Conservation (phyloP, 768 basidiomycete genomes). For the Royoungia palumana region DNA sequence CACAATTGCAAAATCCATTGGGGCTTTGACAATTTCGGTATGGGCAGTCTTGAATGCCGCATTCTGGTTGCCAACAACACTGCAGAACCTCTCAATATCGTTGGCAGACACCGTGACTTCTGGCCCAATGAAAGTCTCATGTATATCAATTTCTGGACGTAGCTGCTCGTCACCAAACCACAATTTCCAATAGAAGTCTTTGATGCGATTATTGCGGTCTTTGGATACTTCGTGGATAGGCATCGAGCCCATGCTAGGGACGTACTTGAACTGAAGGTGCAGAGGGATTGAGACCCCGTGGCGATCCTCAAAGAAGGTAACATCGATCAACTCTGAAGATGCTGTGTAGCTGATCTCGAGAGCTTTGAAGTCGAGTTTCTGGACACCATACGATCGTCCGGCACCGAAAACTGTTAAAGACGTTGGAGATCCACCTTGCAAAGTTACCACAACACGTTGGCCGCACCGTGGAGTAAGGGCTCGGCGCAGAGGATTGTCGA, state of each 20-base stretch:
- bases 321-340: conserved; percentile 53
- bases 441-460: conserved; percentile 71
- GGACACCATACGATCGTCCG: conserved; percentile 75
- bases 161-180: conserved; percentile 90
- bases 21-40: conserved; percentile 69
- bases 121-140: conserved; percentile 81
- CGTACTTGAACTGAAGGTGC: conserved; percentile 76
- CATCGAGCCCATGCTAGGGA: conserved; percentile 82
- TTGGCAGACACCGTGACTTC: conserved; percentile 76
- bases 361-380: conserved; percentile 77
- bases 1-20: conserved; percentile 99
- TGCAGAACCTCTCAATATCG: conserved; percentile 85
- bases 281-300: conserved; percentile 75
- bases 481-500: conserved; percentile 87
- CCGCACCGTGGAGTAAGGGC: conserved; percentile 77
- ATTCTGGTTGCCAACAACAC: conserved; percentile 89
- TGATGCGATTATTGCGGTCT: conserved; percentile 86
- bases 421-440: conserved; percentile 43
- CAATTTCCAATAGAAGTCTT: conserved; percentile 96
- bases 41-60: conserved; percentile 84
- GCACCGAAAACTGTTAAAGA: conserved; percentile 71
- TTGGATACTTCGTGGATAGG: conserved; percentile 89
- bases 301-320: conserved; percentile 84
- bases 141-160: conserved; percentile 76
- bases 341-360: conserved; percentile 65